Evolutionary conservation across 2,329 filamentous ascomycete species (phyloP).

Genomic region (Byssochlamys sp.): DNA sequence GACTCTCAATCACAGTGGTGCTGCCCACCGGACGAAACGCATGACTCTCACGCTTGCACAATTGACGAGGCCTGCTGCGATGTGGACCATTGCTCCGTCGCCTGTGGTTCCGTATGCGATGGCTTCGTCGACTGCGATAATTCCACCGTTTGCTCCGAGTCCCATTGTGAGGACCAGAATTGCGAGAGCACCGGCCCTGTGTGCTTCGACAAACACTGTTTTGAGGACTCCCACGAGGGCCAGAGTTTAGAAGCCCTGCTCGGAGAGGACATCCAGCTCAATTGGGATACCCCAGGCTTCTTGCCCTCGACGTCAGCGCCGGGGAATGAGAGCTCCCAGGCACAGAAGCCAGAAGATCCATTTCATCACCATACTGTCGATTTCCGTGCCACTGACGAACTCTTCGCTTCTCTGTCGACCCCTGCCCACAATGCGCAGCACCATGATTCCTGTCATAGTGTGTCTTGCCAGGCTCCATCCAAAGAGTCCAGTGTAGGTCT

Average conservation of each 20-base stretch:
- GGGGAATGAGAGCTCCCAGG: constrained; percentile 10
- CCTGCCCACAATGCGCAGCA: neutral
- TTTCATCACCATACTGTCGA: constrained; percentile 1
- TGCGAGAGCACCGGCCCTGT: constrained; percentile 23
- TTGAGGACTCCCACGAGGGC: constrained; percentile 14
- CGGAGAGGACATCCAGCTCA: constrained; percentile 20
- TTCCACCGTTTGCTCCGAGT: constrained; percentile 27
- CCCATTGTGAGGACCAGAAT: constrained; percentile 17
- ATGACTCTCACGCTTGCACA: constrained; percentile 17
- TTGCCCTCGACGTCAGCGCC: constrained; percentile 15
- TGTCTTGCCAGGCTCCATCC: constrained; percentile 13
- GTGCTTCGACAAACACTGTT: constrained; percentile 33
- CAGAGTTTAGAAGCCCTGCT: constrained; percentile 24
- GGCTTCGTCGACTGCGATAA: constrained; percentile 33
- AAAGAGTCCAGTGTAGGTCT: constrained; percentile 19
- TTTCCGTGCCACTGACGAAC: neutral
- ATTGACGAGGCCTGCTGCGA: constrained; percentile 31
- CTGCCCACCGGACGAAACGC: constrained; percentile 18
- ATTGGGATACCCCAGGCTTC: constrained; percentile 19
- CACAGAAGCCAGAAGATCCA: constrained; percentile 13
- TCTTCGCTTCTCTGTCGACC: neutral
- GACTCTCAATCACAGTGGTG: constrained; percentile 18
- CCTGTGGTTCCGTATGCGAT: constrained; percentile 32
- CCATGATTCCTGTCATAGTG: constrained; percentile 1
- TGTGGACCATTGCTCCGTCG: constrained; percentile 27